Evolutionary conservation across 306 rosid genomes (phyloP).

Genomic region (Leucaena leucocephala): DNA sequence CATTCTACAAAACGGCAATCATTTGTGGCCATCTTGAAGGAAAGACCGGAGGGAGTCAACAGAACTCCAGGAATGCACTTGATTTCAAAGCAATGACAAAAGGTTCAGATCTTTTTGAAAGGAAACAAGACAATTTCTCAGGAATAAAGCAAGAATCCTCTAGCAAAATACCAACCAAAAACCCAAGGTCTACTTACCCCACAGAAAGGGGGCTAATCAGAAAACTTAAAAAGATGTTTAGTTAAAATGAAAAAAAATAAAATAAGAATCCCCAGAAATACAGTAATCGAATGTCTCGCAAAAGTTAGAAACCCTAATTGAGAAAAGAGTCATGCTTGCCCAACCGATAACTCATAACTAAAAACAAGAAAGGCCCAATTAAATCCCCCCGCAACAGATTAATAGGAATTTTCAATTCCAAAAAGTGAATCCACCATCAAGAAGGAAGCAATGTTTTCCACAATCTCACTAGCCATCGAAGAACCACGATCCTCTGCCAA

Average conservation of each 20-base stretch:
- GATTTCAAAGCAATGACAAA: conserved; percentile 46
- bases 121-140: conserved; percentile 32
- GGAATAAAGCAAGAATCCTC: conserved; percentile 40
- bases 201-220: conserved; percentile 27
- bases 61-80: conserved; percentile 37
- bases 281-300: conserved; percentile 19
- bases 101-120: conserved; percentile 36
- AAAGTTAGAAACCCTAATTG: conserved; percentile 47
- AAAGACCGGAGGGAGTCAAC: conserved; percentile 28
- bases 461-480: neutral
- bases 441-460: neutral
- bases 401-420: neutral
- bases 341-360: conserved; percentile 12
- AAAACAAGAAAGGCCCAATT: neutral
- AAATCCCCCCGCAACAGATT: neutral
- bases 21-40: conserved; percentile 59
- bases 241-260: conserved; percentile 19
- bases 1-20: conserved; percentile 80
- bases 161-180: conserved; percentile 30
- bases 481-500: neutral
- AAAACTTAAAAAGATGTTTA: conserved; percentile 23
- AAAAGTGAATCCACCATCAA: neutral
- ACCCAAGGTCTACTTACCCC: conserved; percentile 40
- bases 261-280: conserved; percentile 39
- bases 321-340: conserved; percentile 36